A percentile compares a stretch with the other conserved stretches of the same genome.
phyloP scores from a whole-genome alignment of 768 basidiomycete genomes.

The Boletales sp. region DNA sequence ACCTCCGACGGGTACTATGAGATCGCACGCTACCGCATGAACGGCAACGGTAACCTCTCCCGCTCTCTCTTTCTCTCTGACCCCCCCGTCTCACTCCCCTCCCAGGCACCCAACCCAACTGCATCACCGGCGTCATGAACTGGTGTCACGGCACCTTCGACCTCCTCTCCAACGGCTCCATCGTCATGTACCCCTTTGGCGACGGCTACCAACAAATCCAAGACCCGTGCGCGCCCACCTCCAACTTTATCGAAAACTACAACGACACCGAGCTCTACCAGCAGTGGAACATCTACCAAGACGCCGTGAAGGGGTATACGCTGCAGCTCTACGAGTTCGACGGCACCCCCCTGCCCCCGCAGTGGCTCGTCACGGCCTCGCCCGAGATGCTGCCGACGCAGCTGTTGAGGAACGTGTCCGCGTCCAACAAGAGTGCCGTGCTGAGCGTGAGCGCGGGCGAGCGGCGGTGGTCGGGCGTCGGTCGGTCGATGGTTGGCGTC shows the following conservation, averaged over 20 bases:
- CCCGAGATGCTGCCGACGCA: slow-evolving; percentile 87
- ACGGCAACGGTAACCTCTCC: slow-evolving; percentile 62
- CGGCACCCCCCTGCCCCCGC: slow-evolving; percentile 70
- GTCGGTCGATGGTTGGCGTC: no score
- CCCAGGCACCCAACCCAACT: slow-evolving; percentile 78
- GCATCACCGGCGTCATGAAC: slow-evolving; percentile 83
- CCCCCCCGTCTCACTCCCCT: not conserved
- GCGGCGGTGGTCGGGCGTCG: slow-evolving; percentile 12
- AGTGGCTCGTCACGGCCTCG: slow-evolving; percentile 59
- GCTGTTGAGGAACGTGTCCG: slow-evolving; percentile 52
- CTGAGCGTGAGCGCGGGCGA: slow-evolving; percentile 23
- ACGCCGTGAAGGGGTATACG: slow-evolving; percentile 56
- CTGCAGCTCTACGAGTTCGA: slow-evolving; percentile 79
- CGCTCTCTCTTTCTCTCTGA: not conserved
- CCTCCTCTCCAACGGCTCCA: slow-evolving; percentile 72
- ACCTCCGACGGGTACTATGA: slow-evolving; percentile 78
- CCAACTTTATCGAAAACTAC: slow-evolving; percentile 85
- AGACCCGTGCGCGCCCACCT: slow-evolving; percentile 84
- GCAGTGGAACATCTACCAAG: slow-evolving; percentile 71
- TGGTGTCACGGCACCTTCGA: slow-evolving; percentile 87
- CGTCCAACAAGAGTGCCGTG: slow-evolving; percentile 11
- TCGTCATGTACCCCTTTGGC: slow-evolving; percentile 65
- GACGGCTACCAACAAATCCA: slow-evolving; percentile 96
- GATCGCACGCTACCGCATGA: slow-evolving; percentile 86
- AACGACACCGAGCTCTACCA: slow-evolving; percentile 66